Evolutionary conservation across 371 early-diverging fungal species (phyloP), one percentile per base, ranked within the genome.

Genomic region (Umbelopsis sp.): DNA sequence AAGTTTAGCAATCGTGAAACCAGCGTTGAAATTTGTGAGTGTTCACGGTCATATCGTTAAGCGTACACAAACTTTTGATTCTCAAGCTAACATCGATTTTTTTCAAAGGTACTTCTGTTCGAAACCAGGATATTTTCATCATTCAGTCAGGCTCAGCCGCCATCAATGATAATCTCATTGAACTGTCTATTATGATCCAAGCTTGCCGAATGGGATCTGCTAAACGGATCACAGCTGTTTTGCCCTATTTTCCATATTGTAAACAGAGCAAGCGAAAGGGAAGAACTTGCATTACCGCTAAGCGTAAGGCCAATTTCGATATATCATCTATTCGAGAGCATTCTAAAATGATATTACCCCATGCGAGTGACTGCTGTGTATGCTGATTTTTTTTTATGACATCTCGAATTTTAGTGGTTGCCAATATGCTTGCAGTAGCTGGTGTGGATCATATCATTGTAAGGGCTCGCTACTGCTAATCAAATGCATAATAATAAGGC

Each of bases 221-320:
- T n/a, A 88, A 90, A 71, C 86, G 96, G 67, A 91, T 98, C 76
- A 89, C 94, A 53, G 94, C 93, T 44, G 92, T 94, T 50, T 82
- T 98, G 66, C 99, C 99, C 48, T 98, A 96, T 77, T 96, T 96
- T 74, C 99, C 99, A 20, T 99, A 99, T 86, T 93, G 92, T 45
- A 97, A 96, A 80, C 97, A 97, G 78, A 91, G 92, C 78, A 98
- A 97, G 83, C 95, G 96, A 88, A 96, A 99, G 85, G 96, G 94
- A 84, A 90, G 99, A 75, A 95, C 94, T 10, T 92, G 96, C 50
- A 97, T 99, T 68, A 92, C 97, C 62, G 97, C 97, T 64, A 97
- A 97, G 76, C 83, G 93, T 93, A 85, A 77, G 74, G 72, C 12
- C 32, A 44, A 50, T 37, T 46, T 25, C 12, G 18, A 18, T 20